Evolutionary conservation across 108 stramenopile species (phyloP).

Genomic region (Stephanodiscus triporus): DNA sequence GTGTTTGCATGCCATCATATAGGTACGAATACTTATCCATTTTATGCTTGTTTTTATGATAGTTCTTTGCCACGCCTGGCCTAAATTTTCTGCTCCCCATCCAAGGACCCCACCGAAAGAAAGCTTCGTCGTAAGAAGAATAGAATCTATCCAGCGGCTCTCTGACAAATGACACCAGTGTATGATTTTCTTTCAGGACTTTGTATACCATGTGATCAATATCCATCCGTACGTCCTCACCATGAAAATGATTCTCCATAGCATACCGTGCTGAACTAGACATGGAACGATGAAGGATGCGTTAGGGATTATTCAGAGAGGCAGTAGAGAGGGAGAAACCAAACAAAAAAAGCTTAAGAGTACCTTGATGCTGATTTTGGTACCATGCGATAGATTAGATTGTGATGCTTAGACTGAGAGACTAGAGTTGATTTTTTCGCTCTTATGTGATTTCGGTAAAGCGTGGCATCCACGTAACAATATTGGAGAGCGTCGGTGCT

Average conservation of each 20-base stretch:
- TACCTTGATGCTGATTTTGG: slow-evolving; percentile 14
- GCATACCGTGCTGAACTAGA: slow-evolving; percentile 14
- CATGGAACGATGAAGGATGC: too few relatives aligned
- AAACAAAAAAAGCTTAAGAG: too few relatives aligned
- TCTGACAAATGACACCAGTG: slow-evolving; percentile 9
- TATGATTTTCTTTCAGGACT: slow-evolving; percentile 2
- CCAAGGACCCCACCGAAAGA: slow-evolving; percentile 18
- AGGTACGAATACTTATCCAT: slow-evolving; percentile 21
- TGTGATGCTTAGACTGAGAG: slow-evolving; percentile 7
- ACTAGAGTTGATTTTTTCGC: background rate
- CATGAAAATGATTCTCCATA: slow-evolving; percentile 17
- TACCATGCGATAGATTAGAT: slow-evolving; percentile 8
- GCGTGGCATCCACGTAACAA: slow-evolving; percentile 10
- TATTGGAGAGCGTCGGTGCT: slow-evolving; percentile 5
- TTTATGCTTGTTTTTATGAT: background rate
- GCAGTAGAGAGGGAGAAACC: too few relatives aligned
- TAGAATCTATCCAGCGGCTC: slow-evolving; percentile 19
- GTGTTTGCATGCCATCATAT: slow-evolving; percentile 8
- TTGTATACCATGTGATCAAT: slow-evolving; percentile 1
- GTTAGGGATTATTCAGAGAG: too few relatives aligned
- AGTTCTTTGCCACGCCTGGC: background rate
- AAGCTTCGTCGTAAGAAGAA: slow-evolving; percentile 17
- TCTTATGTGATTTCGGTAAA: slow-evolving; percentile 1
- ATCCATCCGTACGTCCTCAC: slow-evolving; percentile 1
- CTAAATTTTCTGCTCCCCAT: background rate